Base-by-base conservation (phyloP, 2,329 filamentous ascomycete genomes). In the Thelonectria olida region DNA sequence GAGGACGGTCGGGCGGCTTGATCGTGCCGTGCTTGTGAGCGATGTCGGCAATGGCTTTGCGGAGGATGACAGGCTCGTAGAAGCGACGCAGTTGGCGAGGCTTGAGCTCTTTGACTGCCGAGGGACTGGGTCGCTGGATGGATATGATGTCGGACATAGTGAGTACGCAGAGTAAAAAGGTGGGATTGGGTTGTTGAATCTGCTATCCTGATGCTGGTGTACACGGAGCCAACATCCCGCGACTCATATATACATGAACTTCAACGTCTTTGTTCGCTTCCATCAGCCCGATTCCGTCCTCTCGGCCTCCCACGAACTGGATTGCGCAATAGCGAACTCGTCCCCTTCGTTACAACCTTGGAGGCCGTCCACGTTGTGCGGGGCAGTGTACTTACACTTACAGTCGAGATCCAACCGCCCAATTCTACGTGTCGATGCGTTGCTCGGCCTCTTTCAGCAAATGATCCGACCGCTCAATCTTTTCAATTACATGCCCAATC, bases 21-120 rank as follows among this genome's bases (percentile, higher is more conserved):
- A 60, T 49, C 1, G 54, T 51, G 2, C 62, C 58, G 2, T 55
- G n/a, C 5, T 63, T 27, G 0, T 51, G 63, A 9, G 58, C 63
- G 23, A 70, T 68, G 2, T 67, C 59, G 7, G 59, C 55, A 1
- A 76, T 67, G 3, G 71, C 67, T 7, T 69, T 64, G 52, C 64
- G 68, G 13, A 76, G 49, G 4, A 72, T 36, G 15, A 76, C 50
- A 2, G 73, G 69, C 22, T 75, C 73, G 17, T 74, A 75, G 34
- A 76, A 65, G 5, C 71, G 68, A 10, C 70, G 71, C 10, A 67
- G 54, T 25, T 67, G 55, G 36, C 64, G 72, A 1, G 42, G 34
- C 13, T 41, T 64, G 19, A 74, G 45, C 4, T 23, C 12, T n/a
- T 12, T 25, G 41, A 5, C 12, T 10, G 10, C 8, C 2, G 41